A percentile compares a stretch with the other conserved stretches of the same genome.
phyloP scores from a whole-genome alignment of 768 basidiomycete genomes.

The Leucocoprinus leucothites region DNA sequence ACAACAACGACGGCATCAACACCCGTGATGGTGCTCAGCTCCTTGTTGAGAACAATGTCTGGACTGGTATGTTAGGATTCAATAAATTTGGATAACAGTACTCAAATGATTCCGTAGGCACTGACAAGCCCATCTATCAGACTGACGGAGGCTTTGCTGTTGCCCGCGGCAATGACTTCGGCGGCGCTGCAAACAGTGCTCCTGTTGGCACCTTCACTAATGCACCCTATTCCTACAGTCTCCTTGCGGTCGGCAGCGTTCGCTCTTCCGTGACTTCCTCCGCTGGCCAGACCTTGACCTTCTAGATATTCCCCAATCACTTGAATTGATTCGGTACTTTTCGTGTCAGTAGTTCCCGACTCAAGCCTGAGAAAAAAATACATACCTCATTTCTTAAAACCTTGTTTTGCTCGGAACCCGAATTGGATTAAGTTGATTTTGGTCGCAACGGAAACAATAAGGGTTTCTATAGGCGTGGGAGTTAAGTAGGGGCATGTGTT shows the following conservation, averaged over 20 bases:
- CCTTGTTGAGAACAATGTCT: constrained; percentile 46
- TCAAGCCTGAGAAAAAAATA: not conserved
- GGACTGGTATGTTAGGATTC: constrained; percentile 25
- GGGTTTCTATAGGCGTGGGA: not conserved
- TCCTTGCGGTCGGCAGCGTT: constrained; percentile 20
- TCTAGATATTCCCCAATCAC: constrained; percentile 16
- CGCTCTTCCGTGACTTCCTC: constrained; percentile 20
- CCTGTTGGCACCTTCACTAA: constrained; percentile 26
- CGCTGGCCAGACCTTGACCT: constrained; percentile 27
- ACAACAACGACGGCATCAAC: constrained; percentile 42
- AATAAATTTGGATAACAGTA: not conserved
- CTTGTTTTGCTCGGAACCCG: not conserved
- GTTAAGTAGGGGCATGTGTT: not conserved
- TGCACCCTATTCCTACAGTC: constrained; percentile 26
- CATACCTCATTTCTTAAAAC: not conserved
- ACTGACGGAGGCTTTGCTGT: constrained; percentile 41
- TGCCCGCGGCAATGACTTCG: constrained; percentile 30
- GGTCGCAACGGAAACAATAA: not conserved
- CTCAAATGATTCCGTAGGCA: constrained; percentile 12
- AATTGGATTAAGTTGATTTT: no score
- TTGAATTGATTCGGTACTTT: no score
- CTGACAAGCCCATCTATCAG: constrained; percentile 36
- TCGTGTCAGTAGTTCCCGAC: not conserved
- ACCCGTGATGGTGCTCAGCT: constrained; percentile 43
- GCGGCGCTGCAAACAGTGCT: constrained; percentile 27